A percentile compares a stretch with the other conserved stretches of the same genome.
Evolutionary conservation across 2,329 filamentous ascomycete species (phyloP).

Genomic region (Myriosclerotinia curreyana): DNA sequence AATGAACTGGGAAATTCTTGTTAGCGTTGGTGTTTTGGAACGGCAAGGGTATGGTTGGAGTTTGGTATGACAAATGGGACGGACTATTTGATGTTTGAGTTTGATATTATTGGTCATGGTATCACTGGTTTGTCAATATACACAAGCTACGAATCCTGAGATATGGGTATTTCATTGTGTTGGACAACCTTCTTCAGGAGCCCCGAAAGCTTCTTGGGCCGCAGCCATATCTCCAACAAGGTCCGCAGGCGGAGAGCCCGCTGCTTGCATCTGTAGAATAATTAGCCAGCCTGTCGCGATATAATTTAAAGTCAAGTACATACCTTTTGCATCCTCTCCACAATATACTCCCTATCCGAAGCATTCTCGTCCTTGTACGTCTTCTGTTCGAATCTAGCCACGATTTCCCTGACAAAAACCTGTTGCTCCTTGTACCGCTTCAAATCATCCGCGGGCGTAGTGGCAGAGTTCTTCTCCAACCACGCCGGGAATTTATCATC

Average conservation of each 20-base stretch:
- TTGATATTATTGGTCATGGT: conserved; percentile 14
- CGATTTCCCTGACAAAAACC: conserved; percentile 77
- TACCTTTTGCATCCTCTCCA: conserved; percentile 97
- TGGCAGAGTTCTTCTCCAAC: conserved; percentile 73
- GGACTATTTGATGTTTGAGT: conserved; percentile 1
- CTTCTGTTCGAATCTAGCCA: conserved; percentile 78
- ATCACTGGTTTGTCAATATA: conserved; percentile 20
- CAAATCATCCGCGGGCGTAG: conserved; percentile 67
- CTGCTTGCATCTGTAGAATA: conserved; percentile 81
- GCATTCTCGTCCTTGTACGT: conserved; percentile 80
- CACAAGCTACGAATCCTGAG: conserved; percentile 20
- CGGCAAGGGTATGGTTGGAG: conserved; percentile 21
- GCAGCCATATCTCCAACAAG: conserved; percentile 86
- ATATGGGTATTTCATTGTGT: conserved; percentile 50
- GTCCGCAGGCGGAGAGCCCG: conserved; percentile 85
- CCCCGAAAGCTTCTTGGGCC: conserved; percentile 67
- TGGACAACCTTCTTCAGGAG: conserved; percentile 60
- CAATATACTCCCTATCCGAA: conserved; percentile 84
- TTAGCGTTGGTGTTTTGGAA: conserved; percentile 33
- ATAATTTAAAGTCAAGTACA: conserved; percentile 35
- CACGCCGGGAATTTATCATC: conserved; percentile 88
- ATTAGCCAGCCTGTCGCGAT: conserved; percentile 25
- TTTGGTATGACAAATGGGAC: conserved; percentile 2
- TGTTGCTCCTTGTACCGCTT: conserved; percentile 80
- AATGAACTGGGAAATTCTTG: conserved; percentile 10